Conservation (phyloP, 2,329 filamentous ascomycete genomes). For the Curvularia spicifera region DNA sequence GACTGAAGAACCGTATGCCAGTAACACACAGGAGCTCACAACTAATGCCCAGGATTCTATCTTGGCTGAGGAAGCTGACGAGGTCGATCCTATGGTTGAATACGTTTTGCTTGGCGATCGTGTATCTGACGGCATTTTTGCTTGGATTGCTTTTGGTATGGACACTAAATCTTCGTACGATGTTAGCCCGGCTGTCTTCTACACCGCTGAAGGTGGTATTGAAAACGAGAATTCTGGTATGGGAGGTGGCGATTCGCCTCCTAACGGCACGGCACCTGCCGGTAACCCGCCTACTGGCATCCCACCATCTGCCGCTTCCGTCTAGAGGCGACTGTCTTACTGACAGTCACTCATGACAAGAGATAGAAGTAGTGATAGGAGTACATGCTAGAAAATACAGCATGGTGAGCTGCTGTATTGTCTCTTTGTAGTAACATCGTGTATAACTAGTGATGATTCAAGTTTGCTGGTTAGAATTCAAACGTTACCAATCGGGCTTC, state of each 20-base stretch:
- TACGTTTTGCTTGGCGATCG: constrained; percentile 64
- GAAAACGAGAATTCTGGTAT: constrained; percentile 17
- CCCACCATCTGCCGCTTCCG: background rate
- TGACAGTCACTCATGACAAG: background rate
- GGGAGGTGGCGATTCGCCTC: background rate
- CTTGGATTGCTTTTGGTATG: constrained; percentile 46
- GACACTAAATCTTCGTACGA: constrained; percentile 34
- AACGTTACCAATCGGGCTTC: too few relatives aligned
- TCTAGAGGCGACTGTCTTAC: background rate
- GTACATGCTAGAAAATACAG: background rate
- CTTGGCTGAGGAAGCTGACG: constrained; percentile 55
- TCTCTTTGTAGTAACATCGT: background rate
- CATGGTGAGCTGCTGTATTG: background rate
- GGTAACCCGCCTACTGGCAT: background rate
- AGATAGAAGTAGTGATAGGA: background rate
- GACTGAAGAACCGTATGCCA: constrained; percentile 51
- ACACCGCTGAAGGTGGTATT: constrained; percentile 39
- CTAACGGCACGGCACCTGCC: background rate
- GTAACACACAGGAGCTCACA: constrained; percentile 54
- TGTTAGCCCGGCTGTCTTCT: constrained; percentile 37
- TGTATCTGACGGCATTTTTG: constrained; percentile 43
- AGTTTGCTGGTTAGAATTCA: background rate
- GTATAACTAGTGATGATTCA: background rate
- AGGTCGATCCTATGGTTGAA: constrained; percentile 63
- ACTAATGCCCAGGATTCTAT: constrained; percentile 61